Evolutionary conservation across 1,284 basidiomycete genomes (phyloP).

Genomic region (Fistulina hepatica): DNA sequence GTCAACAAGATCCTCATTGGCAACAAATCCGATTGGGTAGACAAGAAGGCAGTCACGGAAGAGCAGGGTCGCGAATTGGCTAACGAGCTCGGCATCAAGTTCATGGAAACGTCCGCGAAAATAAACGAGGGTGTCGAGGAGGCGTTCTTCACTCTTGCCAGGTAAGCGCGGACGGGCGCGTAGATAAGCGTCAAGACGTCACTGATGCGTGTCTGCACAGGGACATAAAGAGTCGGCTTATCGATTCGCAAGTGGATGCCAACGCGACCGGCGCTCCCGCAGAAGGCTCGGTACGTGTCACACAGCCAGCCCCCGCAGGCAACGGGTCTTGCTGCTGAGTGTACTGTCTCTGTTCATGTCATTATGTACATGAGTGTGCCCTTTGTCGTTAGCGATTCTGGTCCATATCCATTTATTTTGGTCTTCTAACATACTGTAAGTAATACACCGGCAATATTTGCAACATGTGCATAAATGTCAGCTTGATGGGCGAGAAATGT

Average conservation of each 20-base stretch:
- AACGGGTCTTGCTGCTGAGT: conserved; percentile 48
- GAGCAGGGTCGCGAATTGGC: conserved; percentile 79
- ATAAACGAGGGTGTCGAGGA: conserved; percentile 97
- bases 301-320: conserved; percentile 38
- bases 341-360: no score
- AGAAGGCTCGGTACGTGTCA: conserved; percentile 56
- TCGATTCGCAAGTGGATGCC: conserved; percentile 84
- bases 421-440: no score
- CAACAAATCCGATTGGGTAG: conserved; percentile 39
- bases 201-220: conserved; percentile 29
- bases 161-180: no score
- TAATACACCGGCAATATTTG: no score
- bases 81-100: conserved; percentile 83
- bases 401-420: no score
- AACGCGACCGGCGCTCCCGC: conserved; percentile 32
- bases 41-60: conserved; percentile 87
- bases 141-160: conserved; percentile 94
- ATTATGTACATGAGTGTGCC: no score
- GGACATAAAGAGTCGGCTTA: conserved; percentile 94
- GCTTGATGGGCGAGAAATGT: no score
- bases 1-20: conserved; percentile 17
- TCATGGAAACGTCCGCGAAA: conserved; percentile 98
- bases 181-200: conserved; percentile 4
- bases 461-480: no score
- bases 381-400: no score